Evolutionary conservation across 345 rosid species (phyloP).

Genomic region (Populus deltoides): DNA sequence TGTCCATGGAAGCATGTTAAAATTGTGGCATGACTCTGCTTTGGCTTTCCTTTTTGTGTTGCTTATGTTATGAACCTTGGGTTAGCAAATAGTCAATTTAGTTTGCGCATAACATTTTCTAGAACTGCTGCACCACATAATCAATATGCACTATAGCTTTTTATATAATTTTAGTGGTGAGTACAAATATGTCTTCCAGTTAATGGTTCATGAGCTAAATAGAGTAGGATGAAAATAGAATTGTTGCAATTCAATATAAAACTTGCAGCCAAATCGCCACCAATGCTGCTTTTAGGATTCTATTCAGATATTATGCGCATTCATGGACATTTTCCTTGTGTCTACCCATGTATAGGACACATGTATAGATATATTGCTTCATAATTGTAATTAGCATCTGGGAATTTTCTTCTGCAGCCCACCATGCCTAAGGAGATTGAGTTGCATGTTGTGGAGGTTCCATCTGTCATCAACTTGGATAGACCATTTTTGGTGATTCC

Average conservation of each 20-base stretch:
- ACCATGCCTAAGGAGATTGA: conserved; percentile 65
- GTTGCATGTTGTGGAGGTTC: conserved; percentile 58
- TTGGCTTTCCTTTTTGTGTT: not conserved
- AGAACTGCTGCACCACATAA: no score
- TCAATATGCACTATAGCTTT: no score
- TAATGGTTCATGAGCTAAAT: not conserved
- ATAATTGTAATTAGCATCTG: conserved; percentile 11
- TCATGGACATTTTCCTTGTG: not conserved
- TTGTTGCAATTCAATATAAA: not conserved
- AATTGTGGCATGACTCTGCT: not conserved
- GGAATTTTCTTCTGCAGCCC: conserved; percentile 45
- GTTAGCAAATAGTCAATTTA: no score
- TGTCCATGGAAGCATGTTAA: not conserved
- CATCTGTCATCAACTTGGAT: conserved; percentile 54
- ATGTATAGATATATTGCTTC: not conserved
- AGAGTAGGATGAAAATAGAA: not conserved
- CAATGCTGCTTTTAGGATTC: not conserved
- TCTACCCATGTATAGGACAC: not conserved
- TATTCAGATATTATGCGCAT: not conserved
- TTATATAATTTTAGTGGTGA: no score
- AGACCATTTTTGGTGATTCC: conserved; percentile 65
- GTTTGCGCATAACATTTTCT: no score
- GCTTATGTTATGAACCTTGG: no score
- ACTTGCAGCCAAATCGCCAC: not conserved
- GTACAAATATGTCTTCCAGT: not conserved